These are phyloP conservation scores for Monilinia fructicola DNA, from an alignment of 2,329 filamentous ascomycete genomes.

Conservation along the genomic window DNA sequence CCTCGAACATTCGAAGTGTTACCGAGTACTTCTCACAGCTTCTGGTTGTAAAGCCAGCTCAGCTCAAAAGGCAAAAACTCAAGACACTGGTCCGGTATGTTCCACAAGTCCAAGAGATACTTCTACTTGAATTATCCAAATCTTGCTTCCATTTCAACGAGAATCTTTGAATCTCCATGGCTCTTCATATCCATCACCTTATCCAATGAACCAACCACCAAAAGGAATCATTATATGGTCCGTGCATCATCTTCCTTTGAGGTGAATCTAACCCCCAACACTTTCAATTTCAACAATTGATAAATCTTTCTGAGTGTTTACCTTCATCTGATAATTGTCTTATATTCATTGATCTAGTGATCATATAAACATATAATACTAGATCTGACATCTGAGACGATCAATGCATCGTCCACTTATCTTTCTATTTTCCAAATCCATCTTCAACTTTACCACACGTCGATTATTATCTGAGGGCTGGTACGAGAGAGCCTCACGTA, in stretches of 20 bases:
- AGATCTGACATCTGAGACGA: neutral
- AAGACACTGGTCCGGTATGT: no score
- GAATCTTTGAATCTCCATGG: no score
- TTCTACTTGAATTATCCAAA: no score
- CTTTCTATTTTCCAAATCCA: neutral
- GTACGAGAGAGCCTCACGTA: neutral
- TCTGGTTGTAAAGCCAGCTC: neutral
- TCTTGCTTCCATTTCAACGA: no score
- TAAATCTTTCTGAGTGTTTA: neutral
- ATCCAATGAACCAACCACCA: no score
- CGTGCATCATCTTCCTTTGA: slow-evolving; percentile 1
- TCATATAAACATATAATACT: neutral
- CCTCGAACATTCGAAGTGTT: no score
- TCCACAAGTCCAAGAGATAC: neutral
- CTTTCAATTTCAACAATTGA: neutral
- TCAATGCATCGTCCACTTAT: neutral
- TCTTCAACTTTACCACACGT: neutral
- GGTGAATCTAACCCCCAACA: slow-evolving; percentile 5
- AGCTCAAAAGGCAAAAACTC: no score
- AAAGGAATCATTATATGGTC: neutral
- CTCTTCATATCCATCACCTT: no score
- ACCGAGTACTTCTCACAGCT: neutral
- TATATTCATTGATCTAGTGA: neutral
- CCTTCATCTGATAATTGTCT: neutral
- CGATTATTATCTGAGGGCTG: neutral